These are phyloP conservation scores for Lolium perenne DNA, from an alignment of 176 grass and related monocot species.

Conservation along the genomic window DNA sequence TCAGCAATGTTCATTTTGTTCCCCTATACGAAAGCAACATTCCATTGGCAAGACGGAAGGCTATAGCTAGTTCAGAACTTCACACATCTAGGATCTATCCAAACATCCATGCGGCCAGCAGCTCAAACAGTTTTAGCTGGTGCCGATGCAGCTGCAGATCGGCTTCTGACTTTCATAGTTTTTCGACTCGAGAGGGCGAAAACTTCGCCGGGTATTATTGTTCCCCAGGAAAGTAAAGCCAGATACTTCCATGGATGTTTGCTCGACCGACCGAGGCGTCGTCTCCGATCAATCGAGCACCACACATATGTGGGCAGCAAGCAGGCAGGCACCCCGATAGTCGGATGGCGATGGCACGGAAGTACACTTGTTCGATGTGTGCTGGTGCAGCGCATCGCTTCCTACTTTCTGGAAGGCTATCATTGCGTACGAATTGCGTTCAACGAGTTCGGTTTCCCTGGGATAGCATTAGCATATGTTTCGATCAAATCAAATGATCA, in stretches of 20 bases:
- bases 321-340: neutral
- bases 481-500: neutral
- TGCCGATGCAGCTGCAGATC: neutral
- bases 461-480: neutral
- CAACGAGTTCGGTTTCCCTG: neutral
- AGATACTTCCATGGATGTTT: neutral
- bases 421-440: neutral
- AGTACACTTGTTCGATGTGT: constrained; percentile 27
- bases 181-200: neutral
- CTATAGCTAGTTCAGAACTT: too few relatives aligned
- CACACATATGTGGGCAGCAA: neutral
- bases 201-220: neutral
- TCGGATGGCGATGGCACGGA: constrained; percentile 42
- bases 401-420: constrained; percentile 15
- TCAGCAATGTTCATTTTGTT: neutral
- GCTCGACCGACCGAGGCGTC: neutral
- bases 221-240: neutral
- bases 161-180: neutral
- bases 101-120: neutral
- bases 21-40: neutral
- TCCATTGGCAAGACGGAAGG: neutral
- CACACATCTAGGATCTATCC: neutral
- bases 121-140: neutral
- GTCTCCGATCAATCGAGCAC: neutral
- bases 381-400: neutral